These are phyloP conservation scores for Mycena metata DNA, from an alignment of 768 basidiomycete species.

Conservation along the genomic window DNA sequence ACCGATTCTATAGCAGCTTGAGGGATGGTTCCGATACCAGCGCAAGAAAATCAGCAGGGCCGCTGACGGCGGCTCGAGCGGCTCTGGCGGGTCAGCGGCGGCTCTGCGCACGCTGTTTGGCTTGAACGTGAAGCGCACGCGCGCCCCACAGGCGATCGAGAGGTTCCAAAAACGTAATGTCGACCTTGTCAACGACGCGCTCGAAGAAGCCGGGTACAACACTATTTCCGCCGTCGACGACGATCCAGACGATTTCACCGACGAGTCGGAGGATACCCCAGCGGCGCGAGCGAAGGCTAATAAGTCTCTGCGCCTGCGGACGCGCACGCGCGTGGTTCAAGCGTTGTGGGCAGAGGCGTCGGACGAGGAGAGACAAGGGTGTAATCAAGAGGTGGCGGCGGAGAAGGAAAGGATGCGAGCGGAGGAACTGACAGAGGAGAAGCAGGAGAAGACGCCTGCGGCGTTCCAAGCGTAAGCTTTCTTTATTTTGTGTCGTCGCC, in stretches of 20 bases:
- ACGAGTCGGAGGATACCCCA: not conserved
- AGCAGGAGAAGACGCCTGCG: not conserved
- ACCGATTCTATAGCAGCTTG: not conserved
- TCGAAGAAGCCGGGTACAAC: conserved; percentile 1
- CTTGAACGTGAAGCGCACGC: not conserved
- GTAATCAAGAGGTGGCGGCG: not conserved
- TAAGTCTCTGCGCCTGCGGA: too few relatives aligned
- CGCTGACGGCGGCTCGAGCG: too few relatives aligned
- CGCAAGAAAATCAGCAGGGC: not conserved
- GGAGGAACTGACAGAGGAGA: not conserved
- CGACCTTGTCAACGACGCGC: not conserved
- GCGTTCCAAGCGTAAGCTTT: conserved; percentile 9
- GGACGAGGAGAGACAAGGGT: not conserved
- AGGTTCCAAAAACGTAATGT: conserved; percentile 15
- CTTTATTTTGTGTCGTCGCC: not conserved
- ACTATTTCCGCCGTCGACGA: too few relatives aligned
- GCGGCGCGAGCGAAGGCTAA: too few relatives aligned
- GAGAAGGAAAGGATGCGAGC: conserved; percentile 1
- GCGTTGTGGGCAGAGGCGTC: not conserved
- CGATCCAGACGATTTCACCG: not conserved
- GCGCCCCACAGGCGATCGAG: conserved; percentile 16
- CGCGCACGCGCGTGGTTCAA: too few relatives aligned
- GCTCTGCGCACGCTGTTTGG: too few relatives aligned
- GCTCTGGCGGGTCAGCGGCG: too few relatives aligned
- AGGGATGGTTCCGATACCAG: not conserved